Conservation (phyloP, 2,329 filamentous ascomycete genomes). For the Aschersonia sp. region DNA sequence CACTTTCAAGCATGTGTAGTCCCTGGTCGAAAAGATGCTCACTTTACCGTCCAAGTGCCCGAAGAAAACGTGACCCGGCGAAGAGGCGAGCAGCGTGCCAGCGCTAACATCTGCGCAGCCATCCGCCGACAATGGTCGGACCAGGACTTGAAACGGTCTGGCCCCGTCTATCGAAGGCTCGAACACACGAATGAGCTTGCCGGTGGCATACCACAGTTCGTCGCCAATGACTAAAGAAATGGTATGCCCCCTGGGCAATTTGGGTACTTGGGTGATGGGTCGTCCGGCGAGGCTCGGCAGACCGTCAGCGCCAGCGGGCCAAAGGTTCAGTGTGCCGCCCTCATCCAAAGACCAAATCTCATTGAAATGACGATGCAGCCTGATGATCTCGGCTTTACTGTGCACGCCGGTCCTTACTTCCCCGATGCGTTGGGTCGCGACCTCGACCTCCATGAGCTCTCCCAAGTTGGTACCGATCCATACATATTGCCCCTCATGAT, state of each 20-base stretch:
- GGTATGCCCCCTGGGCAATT: conserved; percentile 65
- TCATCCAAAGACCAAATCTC: conserved; percentile 94
- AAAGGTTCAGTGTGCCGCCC: conserved; percentile 71
- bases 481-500: conserved; percentile 65
- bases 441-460: conserved; percentile 80
- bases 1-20: conserved; percentile 64
- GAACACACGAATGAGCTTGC: conserved; percentile 79
- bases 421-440: conserved; percentile 56
- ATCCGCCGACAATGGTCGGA: conserved; percentile 53
- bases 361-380: conserved; percentile 72
- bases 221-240: conserved; percentile 81
- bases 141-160: conserved; percentile 59
- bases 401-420: conserved; percentile 59
- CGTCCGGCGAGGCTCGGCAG: conserved; percentile 60
- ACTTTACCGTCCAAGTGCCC: conserved; percentile 91
- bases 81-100: conserved; percentile 58
- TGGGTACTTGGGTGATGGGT: conserved; percentile 54
- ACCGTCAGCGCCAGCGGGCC: conserved; percentile 61
- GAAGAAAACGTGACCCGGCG: conserved; percentile 71
- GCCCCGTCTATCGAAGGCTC: conserved; percentile 55
- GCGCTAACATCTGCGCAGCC: conserved; percentile 78
- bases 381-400: conserved; percentile 62
- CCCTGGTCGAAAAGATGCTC: conserved; percentile 70
- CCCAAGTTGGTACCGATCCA: conserved; percentile 88
- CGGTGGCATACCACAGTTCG: conserved; percentile 74